These are phyloP conservation scores for Pterocarpus macrocarpus DNA, from an alignment of 306 rosid genomes.

Conservation along the genomic window DNA sequence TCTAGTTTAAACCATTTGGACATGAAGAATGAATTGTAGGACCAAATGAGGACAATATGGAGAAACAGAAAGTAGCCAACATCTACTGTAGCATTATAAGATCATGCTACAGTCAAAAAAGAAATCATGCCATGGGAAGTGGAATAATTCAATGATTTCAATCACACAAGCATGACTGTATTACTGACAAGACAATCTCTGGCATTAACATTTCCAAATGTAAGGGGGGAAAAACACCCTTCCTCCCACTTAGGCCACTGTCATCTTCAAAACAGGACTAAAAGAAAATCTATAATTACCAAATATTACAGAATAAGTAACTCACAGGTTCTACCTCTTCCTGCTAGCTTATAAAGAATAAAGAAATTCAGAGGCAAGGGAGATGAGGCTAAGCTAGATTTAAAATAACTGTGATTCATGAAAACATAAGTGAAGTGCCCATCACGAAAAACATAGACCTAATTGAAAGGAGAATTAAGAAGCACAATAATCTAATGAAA, in stretches of 20 bases:
- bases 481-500: slow-evolving; percentile 25
- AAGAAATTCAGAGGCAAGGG: background rate
- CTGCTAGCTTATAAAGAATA: background rate
- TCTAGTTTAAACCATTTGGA: slow-evolving; percentile 11
- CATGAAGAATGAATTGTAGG: background rate
- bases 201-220: slow-evolving; percentile 31
- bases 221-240: slow-evolving; percentile 24
- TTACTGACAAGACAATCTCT: slow-evolving; percentile 19
- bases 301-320: background rate
- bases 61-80: background rate
- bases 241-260: slow-evolving; percentile 7
- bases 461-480: background rate
- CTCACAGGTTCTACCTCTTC: slow-evolving; percentile 35
- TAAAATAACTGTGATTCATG: slow-evolving; percentile 16
- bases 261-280: slow-evolving; percentile 12
- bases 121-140: background rate
- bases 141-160: background rate
- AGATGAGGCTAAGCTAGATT: slow-evolving; percentile 14
- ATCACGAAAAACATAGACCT: background rate
- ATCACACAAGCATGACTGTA: background rate
- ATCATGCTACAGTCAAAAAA: background rate
- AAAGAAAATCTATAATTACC: background rate
- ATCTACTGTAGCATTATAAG: background rate
- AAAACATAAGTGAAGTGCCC: slow-evolving; percentile 10
- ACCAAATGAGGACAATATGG: background rate